phyloP scores from a whole-genome alignment of 345 rosid species.

The Boechera divaricarpa region DNA sequence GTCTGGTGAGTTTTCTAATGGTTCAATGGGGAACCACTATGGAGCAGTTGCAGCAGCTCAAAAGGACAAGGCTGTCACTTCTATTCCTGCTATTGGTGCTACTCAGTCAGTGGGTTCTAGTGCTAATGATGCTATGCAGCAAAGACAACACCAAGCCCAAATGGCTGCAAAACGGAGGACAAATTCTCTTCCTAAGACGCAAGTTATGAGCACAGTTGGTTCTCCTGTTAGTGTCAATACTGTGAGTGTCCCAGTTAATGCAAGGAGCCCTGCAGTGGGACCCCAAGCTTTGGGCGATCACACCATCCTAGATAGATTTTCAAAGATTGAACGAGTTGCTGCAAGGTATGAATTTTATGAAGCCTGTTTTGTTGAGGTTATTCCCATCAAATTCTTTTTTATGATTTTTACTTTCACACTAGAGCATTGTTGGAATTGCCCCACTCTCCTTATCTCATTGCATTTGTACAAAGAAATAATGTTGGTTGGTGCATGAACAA shows the following conservation, averaged over 20 bases:
- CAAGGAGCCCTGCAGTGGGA: conserved; percentile 84
- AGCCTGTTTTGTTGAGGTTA: conserved; percentile 26
- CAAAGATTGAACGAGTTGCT: conserved; percentile 76
- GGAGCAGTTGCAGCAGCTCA: conserved; percentile 73
- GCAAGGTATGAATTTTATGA: conserved; percentile 57
- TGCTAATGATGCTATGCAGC: conserved; percentile 85
- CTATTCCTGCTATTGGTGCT: conserved; percentile 67
- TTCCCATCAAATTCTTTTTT: conserved; percentile 5
- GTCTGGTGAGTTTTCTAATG: conserved; percentile 95
- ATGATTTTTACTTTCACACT: conserved; percentile 26
- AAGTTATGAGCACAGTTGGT: conserved; percentile 79
- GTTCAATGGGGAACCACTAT: conserved; percentile 81
- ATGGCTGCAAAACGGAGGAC: conserved; percentile 69
- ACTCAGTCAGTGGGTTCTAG: conserved; percentile 76
- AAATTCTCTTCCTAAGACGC: conserved; percentile 75
- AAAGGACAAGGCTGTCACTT: conserved; percentile 78
- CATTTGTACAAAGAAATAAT: conserved; percentile 15
- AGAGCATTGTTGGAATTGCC: conserved; percentile 8
- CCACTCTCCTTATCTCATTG: conserved; percentile 11
- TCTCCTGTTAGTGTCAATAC: conserved; percentile 95
- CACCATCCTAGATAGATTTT: conserved; percentile 72
- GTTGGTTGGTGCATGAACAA: conserved; percentile 24
- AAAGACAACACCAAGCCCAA: conserved; percentile 74
- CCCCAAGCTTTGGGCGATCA: conserved; percentile 73
- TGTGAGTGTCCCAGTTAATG: conserved; percentile 64